Base-by-base conservation (phyloP, 163 green algal genomes). In the Scenedesmus sp. region DNA sequence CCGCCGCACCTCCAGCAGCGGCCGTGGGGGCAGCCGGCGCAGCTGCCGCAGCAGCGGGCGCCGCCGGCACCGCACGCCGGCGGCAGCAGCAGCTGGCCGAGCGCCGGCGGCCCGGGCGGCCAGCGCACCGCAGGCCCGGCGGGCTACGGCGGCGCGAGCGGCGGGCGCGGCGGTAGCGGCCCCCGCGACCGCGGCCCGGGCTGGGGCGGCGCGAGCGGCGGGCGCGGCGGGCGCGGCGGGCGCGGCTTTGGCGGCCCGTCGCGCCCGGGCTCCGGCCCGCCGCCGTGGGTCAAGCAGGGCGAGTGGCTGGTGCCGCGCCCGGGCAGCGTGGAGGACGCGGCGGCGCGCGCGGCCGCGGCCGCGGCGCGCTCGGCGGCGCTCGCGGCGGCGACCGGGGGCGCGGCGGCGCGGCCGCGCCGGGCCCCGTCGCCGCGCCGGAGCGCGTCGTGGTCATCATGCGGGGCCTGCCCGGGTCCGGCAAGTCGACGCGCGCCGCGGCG, bases 361-460 rank as follows among this genome's bases (percentile, higher is more conserved):
- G 64, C 64, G 36, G 34, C 29, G 50, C 20, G 58, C 58, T 7
- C 26, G 24, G 29, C 24, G n/a, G 47, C 22, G 36, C 44, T 74
- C 6, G 28, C 34, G 10, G 33, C 26, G 45, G 39, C 48, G 63
- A 29, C 65, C 10, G 53, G 6, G 26, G 62, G n/a, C 24, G 20
- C 31, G 11, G 39, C 47, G 48, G 65, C 15, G n/a, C 29, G 36
- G 57, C 69, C 57, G 42, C 39, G 57, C 17, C n/a, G 20, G n/a
- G 48, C 10, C 11, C 50, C 34, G 51, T 50, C 63, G 67, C 63
- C 50, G 63, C 51, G 24, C 50, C 63, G 51, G 48, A 72, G 36
- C 63, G 48, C 22, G 71, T 80, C 3, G 75, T 83, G 22, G 53
- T 60, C 39, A 54, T 83, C 17, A 54, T 83, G 64, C 44, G 75